These are phyloP conservation scores for Coemansia guatemalensis DNA, from an alignment of 192 early-diverging fungal genomes.

Conservation along the genomic window DNA sequence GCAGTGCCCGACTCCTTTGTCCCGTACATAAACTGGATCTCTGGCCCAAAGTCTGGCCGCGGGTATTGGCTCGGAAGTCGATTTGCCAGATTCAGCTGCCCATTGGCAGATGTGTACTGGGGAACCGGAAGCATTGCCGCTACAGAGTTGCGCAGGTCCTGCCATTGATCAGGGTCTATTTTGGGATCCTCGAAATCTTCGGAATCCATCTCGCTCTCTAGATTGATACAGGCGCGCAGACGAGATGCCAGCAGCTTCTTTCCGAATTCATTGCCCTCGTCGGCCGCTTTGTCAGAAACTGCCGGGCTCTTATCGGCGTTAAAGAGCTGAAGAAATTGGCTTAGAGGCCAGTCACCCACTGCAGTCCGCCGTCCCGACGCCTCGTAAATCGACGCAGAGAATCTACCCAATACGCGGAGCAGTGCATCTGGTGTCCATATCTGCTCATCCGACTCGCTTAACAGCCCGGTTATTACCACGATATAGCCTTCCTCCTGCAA, in stretches of 20 bases:
- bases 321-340: slow-evolving; percentile 20
- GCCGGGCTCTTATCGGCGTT: neutral
- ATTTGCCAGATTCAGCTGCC: slow-evolving; percentile 59
- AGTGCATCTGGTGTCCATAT: slow-evolving; percentile 20
- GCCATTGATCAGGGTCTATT: neutral
- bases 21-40: slow-evolving; percentile 66
- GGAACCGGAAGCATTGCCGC: slow-evolving; percentile 46
- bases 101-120: slow-evolving; percentile 54
- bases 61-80: slow-evolving; percentile 55
- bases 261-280: neutral
- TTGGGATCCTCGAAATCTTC: neutral
- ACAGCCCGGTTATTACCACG: slow-evolving; percentile 28
- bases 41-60: slow-evolving; percentile 63
- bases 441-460: neutral
- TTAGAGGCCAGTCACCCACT: slow-evolving; percentile 13
- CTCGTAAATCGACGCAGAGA: slow-evolving; percentile 7
- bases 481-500: slow-evolving; percentile 35
- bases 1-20: slow-evolving; percentile 46
- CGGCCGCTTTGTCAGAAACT: neutral
- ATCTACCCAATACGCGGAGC: slow-evolving; percentile 3
- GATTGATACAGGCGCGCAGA: slow-evolving; percentile 15
- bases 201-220: neutral
- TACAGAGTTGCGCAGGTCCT: neutral
- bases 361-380: neutral
- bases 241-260: slow-evolving; percentile 1